phyloP scores from a whole-genome alignment of 208 protist species.

The Naegleria lovaniensis region DNA sequence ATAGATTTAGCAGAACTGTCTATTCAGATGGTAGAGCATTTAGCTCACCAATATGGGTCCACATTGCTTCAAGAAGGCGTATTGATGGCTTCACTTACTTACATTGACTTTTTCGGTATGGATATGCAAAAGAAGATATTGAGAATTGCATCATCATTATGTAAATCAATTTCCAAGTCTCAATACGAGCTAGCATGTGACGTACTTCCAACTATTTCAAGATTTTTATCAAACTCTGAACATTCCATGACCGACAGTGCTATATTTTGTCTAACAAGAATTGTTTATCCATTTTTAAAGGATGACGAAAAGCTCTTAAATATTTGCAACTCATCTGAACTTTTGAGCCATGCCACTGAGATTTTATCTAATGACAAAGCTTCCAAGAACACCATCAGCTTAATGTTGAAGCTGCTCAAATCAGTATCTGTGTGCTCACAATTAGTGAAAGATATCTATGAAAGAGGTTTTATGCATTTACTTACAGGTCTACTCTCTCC shows the following conservation, averaged over 20 bases:
- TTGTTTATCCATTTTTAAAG: slow-evolving; percentile 40
- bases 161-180: slow-evolving; percentile 51
- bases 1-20: slow-evolving; percentile 89
- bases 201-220: slow-evolving; percentile 60
- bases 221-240: slow-evolving; percentile 60
- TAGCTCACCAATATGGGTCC: slow-evolving; percentile 54
- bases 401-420: neutral
- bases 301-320: neutral
- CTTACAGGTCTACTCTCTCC: neutral
- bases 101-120: slow-evolving; percentile 84
- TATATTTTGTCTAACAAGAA: slow-evolving; percentile 51
- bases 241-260: slow-evolving; percentile 59
- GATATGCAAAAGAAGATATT: slow-evolving; percentile 74
- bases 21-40: slow-evolving; percentile 75
- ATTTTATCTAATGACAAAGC: neutral
- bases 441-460: neutral
- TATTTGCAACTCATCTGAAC: neutral
- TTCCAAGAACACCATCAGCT: neutral
- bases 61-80: slow-evolving; percentile 61
- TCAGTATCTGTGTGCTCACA: neutral
- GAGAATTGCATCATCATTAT: slow-evolving; percentile 61
- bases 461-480: neutral
- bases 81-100: slow-evolving; percentile 68
- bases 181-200: slow-evolving; percentile 54
- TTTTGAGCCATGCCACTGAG: neutral